A percentile compares a stretch with the other conserved stretches of the same genome.
Evolutionary conservation across 768 basidiomycete species (phyloP).

Genomic region (Trametes maxima): DNA sequence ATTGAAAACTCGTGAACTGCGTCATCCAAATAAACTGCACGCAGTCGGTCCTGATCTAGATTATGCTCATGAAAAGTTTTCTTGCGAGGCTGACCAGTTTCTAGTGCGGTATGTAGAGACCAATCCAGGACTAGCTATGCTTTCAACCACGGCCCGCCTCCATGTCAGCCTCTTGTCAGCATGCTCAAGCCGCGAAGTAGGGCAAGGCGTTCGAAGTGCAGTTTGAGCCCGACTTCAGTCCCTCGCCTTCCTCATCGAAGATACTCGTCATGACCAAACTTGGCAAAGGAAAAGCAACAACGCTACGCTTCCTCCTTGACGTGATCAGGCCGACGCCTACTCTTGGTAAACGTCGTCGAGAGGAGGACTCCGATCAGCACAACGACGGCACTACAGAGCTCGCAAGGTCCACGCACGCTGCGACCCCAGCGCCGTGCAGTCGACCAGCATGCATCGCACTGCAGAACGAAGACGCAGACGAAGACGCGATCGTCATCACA

Average conservation of each 20-base stretch:
- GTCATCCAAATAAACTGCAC: no score
- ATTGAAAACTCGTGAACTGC: no score
- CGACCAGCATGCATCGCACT: slow-evolving; percentile 49
- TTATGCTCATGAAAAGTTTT: no score
- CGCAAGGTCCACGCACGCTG: background rate
- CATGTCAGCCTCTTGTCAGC: no score
- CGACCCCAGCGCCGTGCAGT: background rate
- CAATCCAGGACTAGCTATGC: no score
- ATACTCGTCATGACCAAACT: slow-evolving; percentile 11
- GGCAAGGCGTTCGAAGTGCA: no score
- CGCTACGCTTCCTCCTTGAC: slow-evolving; percentile 44
- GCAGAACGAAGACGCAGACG: slow-evolving; percentile 55
- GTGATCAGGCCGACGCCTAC: slow-evolving; percentile 38
- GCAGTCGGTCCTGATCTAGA: no score
- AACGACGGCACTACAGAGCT: slow-evolving; percentile 13
- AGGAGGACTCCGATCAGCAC: slow-evolving; percentile 20
- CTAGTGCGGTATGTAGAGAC: no score
- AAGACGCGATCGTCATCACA: slow-evolving; percentile 64
- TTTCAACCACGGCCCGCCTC: no score
- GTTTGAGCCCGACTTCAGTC: background rate
- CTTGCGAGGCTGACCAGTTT: no score
- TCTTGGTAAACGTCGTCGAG: slow-evolving; percentile 34
- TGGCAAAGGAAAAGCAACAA: slow-evolving; percentile 26
- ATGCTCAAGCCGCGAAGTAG: no score
- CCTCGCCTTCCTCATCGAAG: background rate